phyloP scores from a whole-genome alignment of 2,329 filamentous ascomycete species.

The Fusarium poae region DNA sequence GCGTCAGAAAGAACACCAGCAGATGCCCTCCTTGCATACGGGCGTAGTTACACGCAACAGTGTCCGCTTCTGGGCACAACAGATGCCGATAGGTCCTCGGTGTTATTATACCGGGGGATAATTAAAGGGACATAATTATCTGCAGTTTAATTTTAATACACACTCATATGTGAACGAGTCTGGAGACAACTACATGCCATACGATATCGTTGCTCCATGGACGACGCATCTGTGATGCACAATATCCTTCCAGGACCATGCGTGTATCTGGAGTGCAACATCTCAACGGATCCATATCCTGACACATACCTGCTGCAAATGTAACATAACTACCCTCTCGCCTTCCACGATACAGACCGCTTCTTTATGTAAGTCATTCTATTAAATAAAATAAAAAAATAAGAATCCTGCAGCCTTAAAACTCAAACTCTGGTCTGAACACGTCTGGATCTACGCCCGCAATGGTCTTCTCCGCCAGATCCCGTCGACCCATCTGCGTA shows the following conservation, averaged over 20 bases:
- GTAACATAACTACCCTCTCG: neutral
- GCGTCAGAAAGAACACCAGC: neutral
- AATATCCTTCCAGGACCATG: conserved; percentile 24
- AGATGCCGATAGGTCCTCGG: neutral
- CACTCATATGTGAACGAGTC: neutral
- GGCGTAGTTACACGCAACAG: neutral
- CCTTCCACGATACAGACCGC: conserved; percentile 7
- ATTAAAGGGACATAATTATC: neutral
- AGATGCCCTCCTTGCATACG: neutral
- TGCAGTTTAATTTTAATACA: neutral
- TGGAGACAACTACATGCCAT: conserved; percentile 4
- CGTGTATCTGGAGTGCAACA: conserved; percentile 26
- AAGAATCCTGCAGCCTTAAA: conserved; percentile 57
- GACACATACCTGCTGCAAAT: conserved; percentile 11
- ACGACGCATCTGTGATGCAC: conserved; percentile 8
- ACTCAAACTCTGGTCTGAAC: conserved; percentile 92
- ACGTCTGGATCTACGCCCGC: conserved; percentile 90
- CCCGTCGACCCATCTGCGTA: conserved; percentile 90
- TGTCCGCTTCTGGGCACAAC: neutral
- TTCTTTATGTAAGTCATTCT: conserved; percentile 14
- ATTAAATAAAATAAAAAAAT: neutral
- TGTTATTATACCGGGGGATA: neutral
- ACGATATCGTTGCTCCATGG: conserved; percentile 16
- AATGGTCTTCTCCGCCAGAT: conserved; percentile 88
- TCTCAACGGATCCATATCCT: conserved; percentile 12